Base-by-base conservation (phyloP, 1,284 basidiomycete genomes). In the Fistulinella cinereoalba region DNA sequence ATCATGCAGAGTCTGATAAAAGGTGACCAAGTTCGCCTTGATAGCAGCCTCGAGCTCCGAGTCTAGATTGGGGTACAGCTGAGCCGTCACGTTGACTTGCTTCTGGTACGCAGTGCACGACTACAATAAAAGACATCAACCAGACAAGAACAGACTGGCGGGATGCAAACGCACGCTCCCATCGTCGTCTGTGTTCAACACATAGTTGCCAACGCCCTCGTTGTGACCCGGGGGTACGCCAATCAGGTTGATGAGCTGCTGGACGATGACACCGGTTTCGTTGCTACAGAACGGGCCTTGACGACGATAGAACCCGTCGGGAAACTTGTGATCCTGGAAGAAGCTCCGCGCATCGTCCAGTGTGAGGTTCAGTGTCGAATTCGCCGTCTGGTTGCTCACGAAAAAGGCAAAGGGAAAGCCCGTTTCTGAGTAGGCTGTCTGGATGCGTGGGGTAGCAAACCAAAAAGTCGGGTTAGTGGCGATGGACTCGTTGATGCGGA, bases 351-450 rank as follows among this genome's bases (percentile, higher is more conserved):
- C 61, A 1, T 49, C 1, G 9, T 47, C 44, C 4, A 64, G 3
- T 8, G 57, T 56, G 3, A 6, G 24, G 8, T 42, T 46, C 1
- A 48, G 3, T 9, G 49, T 57, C 37, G 58, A 50, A 40, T 61
- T 44, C 16, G 1, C 33, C 1, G 55, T 64, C 43, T 64, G 61
- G 41, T 62, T 54, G 44, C 50, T 62, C 19, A 50, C 50, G 32
- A 65, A 64, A 41, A 66, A 64, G 3, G 57, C 59, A 7, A 66
- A 47, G 1, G 60, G 61, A 12, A 66, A 61, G 0, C 41, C 48
- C 6, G 60, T 46, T 40, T 62, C 63, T 6, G 49, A 49, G 15
- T 64, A 56, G 3, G 55, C 57, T 0, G 47, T 48, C 1, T 50
- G 8, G 34, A 6, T 62, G 7, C 63, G 57, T 0, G 57, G 59